These are phyloP conservation scores for Aspergillus pseudoviridinutans DNA, from an alignment of 2,329 filamentous ascomycete genomes.

Conservation along the genomic window DNA sequence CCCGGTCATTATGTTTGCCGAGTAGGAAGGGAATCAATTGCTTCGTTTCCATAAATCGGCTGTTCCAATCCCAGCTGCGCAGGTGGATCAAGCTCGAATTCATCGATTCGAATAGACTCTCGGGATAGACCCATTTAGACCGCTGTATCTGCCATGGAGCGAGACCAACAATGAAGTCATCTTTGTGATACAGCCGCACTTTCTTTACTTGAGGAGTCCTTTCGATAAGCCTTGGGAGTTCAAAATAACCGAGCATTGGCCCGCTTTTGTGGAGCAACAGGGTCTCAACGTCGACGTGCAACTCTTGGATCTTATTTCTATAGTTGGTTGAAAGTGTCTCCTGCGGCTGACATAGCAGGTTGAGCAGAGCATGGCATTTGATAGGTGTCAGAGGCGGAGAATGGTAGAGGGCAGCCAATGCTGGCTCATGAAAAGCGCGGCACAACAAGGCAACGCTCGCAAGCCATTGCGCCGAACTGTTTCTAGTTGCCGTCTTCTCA, in stretches of 20 bases:
- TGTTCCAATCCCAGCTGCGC: constrained; percentile 56
- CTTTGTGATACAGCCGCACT: constrained; percentile 67
- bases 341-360: constrained; percentile 54
- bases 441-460: constrained; percentile 60
- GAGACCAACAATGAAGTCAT: constrained; percentile 49
- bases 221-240: constrained; percentile 57
- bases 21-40: constrained; percentile 47
- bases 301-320: constrained; percentile 63
- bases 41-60: constrained; percentile 39
- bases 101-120: constrained; percentile 62
- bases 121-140: constrained; percentile 65
- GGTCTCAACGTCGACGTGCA: constrained; percentile 65
- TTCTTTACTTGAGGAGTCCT: constrained; percentile 64
- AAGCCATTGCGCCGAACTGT: constrained; percentile 53
- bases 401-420: constrained; percentile 67
- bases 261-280: constrained; percentile 53
- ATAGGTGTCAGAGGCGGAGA: constrained; percentile 60
- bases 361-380: constrained; percentile 47
- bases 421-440: constrained; percentile 65
- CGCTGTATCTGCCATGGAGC: constrained; percentile 24
- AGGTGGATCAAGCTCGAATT: constrained; percentile 46
- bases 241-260: constrained; percentile 51
- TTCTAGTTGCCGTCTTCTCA: constrained; percentile 20
- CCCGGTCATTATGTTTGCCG: constrained; percentile 48
- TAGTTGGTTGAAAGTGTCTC: constrained; percentile 58